phyloP scores from a whole-genome alignment of 805 yeast species.

The Candida tibetensis region DNA sequence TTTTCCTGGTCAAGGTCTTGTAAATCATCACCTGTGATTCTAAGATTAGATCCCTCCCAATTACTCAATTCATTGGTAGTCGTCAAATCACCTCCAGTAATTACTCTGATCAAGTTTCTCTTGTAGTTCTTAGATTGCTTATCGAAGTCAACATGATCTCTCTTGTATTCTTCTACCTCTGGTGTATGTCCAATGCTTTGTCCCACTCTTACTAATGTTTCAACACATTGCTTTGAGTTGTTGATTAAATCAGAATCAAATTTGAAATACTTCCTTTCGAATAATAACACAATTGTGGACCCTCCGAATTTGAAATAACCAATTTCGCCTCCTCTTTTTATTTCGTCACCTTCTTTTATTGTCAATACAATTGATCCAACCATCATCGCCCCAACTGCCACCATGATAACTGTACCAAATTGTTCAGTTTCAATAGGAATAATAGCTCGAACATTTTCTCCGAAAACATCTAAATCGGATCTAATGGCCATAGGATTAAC shows the following conservation, averaged over 20 bases:
- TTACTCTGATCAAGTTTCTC: constrained; percentile 50
- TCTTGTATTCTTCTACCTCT: constrained; percentile 44
- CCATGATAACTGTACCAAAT: constrained; percentile 77
- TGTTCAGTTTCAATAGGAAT: constrained; percentile 70
- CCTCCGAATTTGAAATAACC: constrained; percentile 98
- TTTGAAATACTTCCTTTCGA: constrained; percentile 47
- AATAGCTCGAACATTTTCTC: constrained; percentile 81
- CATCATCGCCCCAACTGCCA: constrained; percentile 98
- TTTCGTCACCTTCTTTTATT: constrained; percentile 53
- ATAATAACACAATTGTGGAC: constrained; percentile 71
- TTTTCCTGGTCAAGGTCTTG: constrained; percentile 15
- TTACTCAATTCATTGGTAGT: constrained; percentile 28
- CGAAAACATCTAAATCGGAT: constrained; percentile 84
- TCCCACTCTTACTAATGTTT: constrained; percentile 84
- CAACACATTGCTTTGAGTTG: constrained; percentile 69
- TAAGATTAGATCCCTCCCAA: constrained; percentile 38
- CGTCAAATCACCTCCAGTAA: constrained; percentile 54
- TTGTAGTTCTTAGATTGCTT: constrained; percentile 47
- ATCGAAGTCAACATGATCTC: constrained; percentile 46
- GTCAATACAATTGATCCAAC: constrained; percentile 86
- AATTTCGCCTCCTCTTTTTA: constrained; percentile 74
- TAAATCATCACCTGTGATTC: constrained; percentile 21
- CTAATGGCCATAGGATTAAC: constrained; percentile 97
- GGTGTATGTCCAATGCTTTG: constrained; percentile 84
- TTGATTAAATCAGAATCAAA: constrained; percentile 73